Evolutionary conservation across 2,329 filamentous ascomycete species (phyloP).

Genomic region (Alternaria ventricosa): DNA sequence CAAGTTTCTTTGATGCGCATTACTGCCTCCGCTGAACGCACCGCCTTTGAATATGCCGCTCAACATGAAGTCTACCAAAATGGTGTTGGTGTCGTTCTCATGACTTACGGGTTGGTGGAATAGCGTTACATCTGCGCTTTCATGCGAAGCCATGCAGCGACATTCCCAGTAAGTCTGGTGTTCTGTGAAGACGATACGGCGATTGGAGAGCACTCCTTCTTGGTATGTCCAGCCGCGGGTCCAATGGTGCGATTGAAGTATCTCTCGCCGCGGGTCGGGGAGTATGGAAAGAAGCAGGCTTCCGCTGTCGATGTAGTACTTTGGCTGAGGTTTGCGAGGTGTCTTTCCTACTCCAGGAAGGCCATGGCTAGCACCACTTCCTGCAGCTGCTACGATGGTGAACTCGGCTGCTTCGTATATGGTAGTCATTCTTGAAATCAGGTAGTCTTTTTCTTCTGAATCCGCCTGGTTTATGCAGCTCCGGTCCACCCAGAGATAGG

Average conservation of each 20-base stretch:
- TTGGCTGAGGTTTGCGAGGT: constrained; percentile 12
- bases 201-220: constrained; percentile 16
- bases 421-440: constrained; percentile 15
- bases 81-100: background rate
- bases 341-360: constrained; percentile 8
- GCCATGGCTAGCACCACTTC: constrained; percentile 8
- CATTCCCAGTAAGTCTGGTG: constrained; percentile 18
- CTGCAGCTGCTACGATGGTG: constrained; percentile 18
- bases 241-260: constrained; percentile 5
- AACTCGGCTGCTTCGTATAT: constrained; percentile 17
- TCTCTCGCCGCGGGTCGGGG: constrained; percentile 6
- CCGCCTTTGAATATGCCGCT: constrained; percentile 17
- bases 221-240: constrained; percentile 20
- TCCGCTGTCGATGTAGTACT: constrained; percentile 8
- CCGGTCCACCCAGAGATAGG: constrained; percentile 16
- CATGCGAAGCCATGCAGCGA: constrained; percentile 6
- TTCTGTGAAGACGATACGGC: constrained; percentile 17
- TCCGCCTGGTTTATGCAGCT: constrained; percentile 14
- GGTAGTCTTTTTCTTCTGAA: constrained; percentile 1
- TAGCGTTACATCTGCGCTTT: constrained; percentile 6
- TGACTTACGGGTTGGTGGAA: background rate
- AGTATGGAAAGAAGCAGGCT: constrained; percentile 13
- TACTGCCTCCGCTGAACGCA: constrained; percentile 10
- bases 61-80: constrained; percentile 15
- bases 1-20: constrained; percentile 1